These are phyloP conservation scores for Pelargonium nanum DNA, from an alignment of 345 rosid genomes.

Conservation along the genomic window DNA sequence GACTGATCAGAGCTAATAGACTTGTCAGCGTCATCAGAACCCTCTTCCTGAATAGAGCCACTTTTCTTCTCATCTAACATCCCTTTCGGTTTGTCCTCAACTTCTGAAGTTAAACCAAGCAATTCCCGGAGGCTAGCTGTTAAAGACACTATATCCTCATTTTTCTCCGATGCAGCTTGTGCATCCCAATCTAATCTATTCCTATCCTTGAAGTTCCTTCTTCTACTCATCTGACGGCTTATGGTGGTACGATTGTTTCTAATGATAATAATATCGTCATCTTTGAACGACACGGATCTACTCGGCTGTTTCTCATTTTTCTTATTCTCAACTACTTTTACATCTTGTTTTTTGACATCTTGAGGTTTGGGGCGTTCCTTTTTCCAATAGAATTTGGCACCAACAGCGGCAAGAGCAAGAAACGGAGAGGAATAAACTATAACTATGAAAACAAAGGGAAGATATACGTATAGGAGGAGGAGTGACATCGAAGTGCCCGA, in stretches of 20 bases:
- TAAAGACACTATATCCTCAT: conserved; percentile 14
- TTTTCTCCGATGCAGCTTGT: conserved; percentile 16
- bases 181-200: conserved; percentile 24
- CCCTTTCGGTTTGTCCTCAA: not conserved
- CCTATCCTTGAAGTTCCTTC: conserved; percentile 33
- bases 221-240: conserved; percentile 33
- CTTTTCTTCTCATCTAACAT: not conserved
- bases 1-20: not conserved
- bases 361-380: conserved; percentile 3
- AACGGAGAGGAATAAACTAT: conserved; percentile 42
- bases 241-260: conserved; percentile 16
- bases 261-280: conserved; percentile 2
- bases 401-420: conserved; percentile 24
- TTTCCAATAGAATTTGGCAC: conserved; percentile 17
- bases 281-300: conserved; percentile 8
- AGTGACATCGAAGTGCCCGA: conserved; percentile 23
- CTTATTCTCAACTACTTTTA: conserved; percentile 7
- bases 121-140: conserved; percentile 4
- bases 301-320: conserved; percentile 5
- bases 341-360: not conserved
- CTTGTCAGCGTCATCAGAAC: conserved; percentile 6
- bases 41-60: not conserved
- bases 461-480: conserved; percentile 34
- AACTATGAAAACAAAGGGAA: conserved; percentile 45
- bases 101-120: not conserved